Evolutionary conservation across 371 early-diverging fungal genomes (phyloP), one percentile per base, ranked within the genome.

Genomic region (Apophysomyces ossiformis): DNA sequence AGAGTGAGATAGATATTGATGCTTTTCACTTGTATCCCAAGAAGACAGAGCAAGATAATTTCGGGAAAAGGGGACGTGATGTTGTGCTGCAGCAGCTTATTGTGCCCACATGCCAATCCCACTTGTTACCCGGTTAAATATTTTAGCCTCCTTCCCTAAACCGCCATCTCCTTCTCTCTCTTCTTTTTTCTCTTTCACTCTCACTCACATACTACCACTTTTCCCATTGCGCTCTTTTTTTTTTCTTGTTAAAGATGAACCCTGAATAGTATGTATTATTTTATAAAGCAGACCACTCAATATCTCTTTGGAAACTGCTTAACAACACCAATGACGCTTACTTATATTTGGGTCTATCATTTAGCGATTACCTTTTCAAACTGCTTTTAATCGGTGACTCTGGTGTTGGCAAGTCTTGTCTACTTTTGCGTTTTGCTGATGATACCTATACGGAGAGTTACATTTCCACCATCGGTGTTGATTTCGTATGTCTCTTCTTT

Each of bases 391-490:
- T 99, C 69, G 99, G 99, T 54, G 96, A 98, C 81, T 92, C 93
- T 46, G 96, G 96, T 56, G 96, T 96, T 13, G 99, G 99, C 50
- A 99, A 99, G 79, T 95, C 96, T 21, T 93, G 92, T 35, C 76
- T 99, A 37, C 84, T 99, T 57, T 81, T 93, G 56, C 87, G 97
- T 68, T 99, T 96, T 74, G 93, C 93, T 11, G 98, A 98, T 70
- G 95, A 96, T 70, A 86, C 90, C 73, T 98, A 97, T 83, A 91
- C 90, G 73, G 75, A 93, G 63, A 95, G 94, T 68, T 94, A 95
- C 65, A 96, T 96, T 77, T 95, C 99, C 4, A 99, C 99, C 65
- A 99, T 99, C 70, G 99, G 99, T 59, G 99, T 99, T 44, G 97
- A 99, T 77, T 99, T 99, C 83, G 86, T 86, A 84, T 37, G 21